phyloP scores from a whole-genome alignment of 106 monocot genomes.

The Ottelia alismoides region DNA sequence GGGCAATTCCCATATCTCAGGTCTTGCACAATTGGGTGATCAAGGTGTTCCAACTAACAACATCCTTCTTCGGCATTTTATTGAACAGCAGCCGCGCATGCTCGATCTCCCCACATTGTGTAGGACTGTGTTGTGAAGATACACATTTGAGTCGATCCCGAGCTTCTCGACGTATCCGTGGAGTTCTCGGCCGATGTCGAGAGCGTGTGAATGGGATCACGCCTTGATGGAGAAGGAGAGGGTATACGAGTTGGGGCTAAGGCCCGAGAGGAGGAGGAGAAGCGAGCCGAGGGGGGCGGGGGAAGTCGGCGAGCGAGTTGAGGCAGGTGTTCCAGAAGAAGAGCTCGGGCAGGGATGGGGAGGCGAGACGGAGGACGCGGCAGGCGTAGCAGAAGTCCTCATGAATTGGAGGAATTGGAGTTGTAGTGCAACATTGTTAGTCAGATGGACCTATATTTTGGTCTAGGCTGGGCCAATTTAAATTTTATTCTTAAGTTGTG shows the following conservation, averaged over 20 bases:
- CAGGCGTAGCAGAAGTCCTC: slow-evolving; percentile 38
- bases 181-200: slow-evolving; percentile 15
- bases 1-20: slow-evolving; percentile 30
- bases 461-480: no score
- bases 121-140: slow-evolving; percentile 37
- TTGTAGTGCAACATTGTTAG: no score
- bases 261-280: slow-evolving; percentile 17
- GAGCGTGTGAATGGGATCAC: slow-evolving; percentile 9
- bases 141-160: slow-evolving; percentile 25
- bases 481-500: no score
- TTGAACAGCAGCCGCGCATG: slow-evolving; percentile 32
- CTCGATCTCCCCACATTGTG: slow-evolving; percentile 12
- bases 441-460: no score
- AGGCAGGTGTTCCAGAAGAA: slow-evolving; percentile 57
- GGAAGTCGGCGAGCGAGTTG: slow-evolving; percentile 22
- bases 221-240: slow-evolving; percentile 50
- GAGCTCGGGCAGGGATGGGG: slow-evolving; percentile 12
- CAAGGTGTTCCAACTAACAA: slow-evolving; percentile 52
- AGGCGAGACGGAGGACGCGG: slow-evolving; percentile 12
- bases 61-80: slow-evolving; percentile 38
- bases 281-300: slow-evolving; percentile 25
- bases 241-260: slow-evolving; percentile 38
- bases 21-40: slow-evolving; percentile 28
- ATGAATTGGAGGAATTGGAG: no score
- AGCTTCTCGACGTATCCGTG: slow-evolving; percentile 42